phyloP scores from a whole-genome alignment of 2,329 filamentous ascomycete species.

The Allantophomopsis lycopodina region DNA sequence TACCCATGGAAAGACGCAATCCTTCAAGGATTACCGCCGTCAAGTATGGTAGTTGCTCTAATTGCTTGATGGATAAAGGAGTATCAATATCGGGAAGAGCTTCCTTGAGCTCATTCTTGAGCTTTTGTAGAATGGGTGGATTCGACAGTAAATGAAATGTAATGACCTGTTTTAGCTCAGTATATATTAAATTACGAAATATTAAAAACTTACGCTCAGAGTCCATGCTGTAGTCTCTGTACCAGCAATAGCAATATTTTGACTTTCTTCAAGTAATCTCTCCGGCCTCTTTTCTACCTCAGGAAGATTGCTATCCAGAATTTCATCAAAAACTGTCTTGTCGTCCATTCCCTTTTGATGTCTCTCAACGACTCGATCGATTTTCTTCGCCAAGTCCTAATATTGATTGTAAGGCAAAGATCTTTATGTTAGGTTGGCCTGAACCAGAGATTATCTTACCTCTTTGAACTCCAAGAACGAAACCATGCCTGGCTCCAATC shows the following conservation, averaged over 20 bases:
- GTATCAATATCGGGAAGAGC: constrained; percentile 18
- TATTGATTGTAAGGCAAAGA: background rate
- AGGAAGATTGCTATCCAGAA: constrained; percentile 11
- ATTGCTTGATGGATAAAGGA: constrained; percentile 12
- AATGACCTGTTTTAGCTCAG: constrained; percentile 7
- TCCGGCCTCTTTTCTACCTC: constrained; percentile 14
- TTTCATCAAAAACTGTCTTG: constrained; percentile 5
- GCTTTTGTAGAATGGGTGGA: constrained; percentile 11
- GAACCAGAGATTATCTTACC: background rate
- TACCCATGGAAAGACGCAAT: constrained; percentile 18
- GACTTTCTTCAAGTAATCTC: constrained; percentile 16
- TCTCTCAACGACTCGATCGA: background rate
- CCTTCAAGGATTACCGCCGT: constrained; percentile 17
- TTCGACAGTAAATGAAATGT: constrained; percentile 16
- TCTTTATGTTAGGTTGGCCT: background rate
- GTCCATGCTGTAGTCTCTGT: constrained; percentile 22
- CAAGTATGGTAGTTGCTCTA: constrained; percentile 22
- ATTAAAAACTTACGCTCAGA: constrained; percentile 10
- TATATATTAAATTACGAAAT: no score
- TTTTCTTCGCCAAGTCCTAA: background rate
- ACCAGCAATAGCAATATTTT: constrained; percentile 13
- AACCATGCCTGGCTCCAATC: constrained; percentile 1
- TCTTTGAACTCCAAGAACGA: background rate
- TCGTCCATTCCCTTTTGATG: background rate
- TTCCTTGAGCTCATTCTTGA: constrained; percentile 15